These are phyloP conservation scores for Coemansia sp. DNA, from an alignment of 192 early-diverging fungal genomes.

Conservation along the genomic window DNA sequence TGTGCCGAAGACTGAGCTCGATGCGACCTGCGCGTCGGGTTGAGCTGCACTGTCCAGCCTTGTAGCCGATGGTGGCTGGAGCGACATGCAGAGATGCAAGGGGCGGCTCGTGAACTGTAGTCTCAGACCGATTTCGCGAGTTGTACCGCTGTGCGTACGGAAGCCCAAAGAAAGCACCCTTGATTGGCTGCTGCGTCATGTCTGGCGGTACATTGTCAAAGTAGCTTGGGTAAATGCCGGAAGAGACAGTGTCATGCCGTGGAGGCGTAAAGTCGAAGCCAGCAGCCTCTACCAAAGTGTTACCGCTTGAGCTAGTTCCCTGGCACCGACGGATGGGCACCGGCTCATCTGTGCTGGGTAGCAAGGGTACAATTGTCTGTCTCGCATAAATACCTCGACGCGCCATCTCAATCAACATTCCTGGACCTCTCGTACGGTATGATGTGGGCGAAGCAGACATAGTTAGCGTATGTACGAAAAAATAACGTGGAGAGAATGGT, in stretches of 20 bases:
- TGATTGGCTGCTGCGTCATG: constrained; percentile 7
- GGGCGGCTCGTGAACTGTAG: background rate
- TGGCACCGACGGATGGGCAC: background rate
- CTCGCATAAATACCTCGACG: constrained; percentile 10
- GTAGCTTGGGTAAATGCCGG: background rate
- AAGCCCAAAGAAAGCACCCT: constrained; percentile 26
- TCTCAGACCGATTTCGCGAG: background rate
- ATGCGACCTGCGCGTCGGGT: constrained; percentile 40
- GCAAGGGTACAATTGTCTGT: constrained; percentile 13
- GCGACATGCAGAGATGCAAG: background rate
- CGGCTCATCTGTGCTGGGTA: background rate
- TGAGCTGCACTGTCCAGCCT: background rate
- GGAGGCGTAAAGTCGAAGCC: constrained; percentile 1
- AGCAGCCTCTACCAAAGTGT: background rate
- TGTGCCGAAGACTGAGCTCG: constrained; percentile 11
- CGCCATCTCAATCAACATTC: constrained; percentile 13
- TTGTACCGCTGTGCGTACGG: constrained; percentile 31
- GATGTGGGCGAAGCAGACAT: background rate
- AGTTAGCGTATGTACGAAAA: background rate
- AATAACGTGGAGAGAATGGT: background rate
- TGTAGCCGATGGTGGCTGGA: constrained; percentile 3
- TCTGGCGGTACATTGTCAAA: constrained; percentile 32
- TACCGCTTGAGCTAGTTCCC: background rate
- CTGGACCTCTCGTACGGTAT: background rate
- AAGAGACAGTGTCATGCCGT: background rate